Evolutionary conservation across 2,329 filamentous ascomycete genomes (phyloP), one percentile per base, ranked within the genome.

Genomic region (Paraconiothyrium brasiliense): DNA sequence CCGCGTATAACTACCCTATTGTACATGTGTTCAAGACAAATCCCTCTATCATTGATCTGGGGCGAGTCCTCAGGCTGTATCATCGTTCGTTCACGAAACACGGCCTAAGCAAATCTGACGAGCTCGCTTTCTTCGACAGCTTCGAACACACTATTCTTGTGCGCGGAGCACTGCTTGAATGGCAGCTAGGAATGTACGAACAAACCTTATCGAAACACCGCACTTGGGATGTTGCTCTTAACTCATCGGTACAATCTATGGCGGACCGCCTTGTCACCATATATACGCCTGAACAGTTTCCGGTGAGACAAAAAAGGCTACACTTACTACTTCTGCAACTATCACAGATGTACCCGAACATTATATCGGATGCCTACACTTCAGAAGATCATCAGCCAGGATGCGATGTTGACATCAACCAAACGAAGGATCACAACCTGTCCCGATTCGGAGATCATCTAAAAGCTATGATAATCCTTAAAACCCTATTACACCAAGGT

Each of bases 311-410:
- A 22, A 63, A 72, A 43, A 71, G 79, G 49, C 60, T 73, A 20
- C 63, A 48, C 6, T 55, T 71, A 8, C 52, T 68, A 9, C 60
- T 78, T 37, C 64, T 78, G 13, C 75, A 76, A 51, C 64, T 79
- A 37, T 84, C 83, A 9, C 85, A 87, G 2, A 84, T 87, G 1
- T 78, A 90, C 20, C 87, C 91, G 65, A 85, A 90, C 68, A 80
- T 88, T 34, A 75, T 90, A 47, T 54, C 66, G 66, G 35, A 72
- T 60, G 51, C 55, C 3, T 43, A 60, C 14, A 27, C 67, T 14
- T 44, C 43, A 14, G 46, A 49, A 5, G 54, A 59, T 24, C 30
- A 24, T 10, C 47, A 59, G 7, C 30, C 24, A 10, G 60, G 64
- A 1, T 57, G 55, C 13, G 34, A 57, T 4, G 22, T 37, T 9